These are phyloP conservation scores for Mycena vitilis DNA, from an alignment of 768 basidiomycete genomes.

Conservation along the genomic window DNA sequence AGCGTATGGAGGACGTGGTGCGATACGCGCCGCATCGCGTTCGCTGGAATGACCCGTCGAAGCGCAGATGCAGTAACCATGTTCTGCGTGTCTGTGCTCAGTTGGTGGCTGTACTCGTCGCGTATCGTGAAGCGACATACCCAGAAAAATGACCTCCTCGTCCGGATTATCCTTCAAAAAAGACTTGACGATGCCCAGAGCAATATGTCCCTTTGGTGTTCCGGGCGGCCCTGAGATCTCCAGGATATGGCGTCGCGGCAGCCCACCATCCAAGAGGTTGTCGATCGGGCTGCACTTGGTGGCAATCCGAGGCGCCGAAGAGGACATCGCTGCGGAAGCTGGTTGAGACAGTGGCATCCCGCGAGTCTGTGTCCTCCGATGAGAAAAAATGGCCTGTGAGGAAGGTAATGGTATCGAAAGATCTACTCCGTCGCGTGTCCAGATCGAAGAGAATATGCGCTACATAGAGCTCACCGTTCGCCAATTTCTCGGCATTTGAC, in stretches of 20 bases:
- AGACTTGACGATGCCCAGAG: conserved; percentile 59
- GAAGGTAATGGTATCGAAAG: conserved; percentile 59
- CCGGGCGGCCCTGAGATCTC: conserved; percentile 86
- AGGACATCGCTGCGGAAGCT: conserved; percentile 58
- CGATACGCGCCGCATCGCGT: conserved; percentile 46
- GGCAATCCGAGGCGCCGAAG: conserved; percentile 44
- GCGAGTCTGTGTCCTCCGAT: conserved; percentile 48
- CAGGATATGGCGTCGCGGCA: conserved; percentile 69
- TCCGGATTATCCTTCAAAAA: conserved; percentile 54
- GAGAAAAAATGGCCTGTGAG: conserved; percentile 59
- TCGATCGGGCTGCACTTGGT: conserved; percentile 66
- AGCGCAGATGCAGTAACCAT: conserved; percentile 52
- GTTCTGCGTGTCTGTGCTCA: conserved; percentile 58
- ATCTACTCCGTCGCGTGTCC: conserved; percentile 49
- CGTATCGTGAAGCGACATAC: conserved; percentile 51
- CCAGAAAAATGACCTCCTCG: conserved; percentile 72
- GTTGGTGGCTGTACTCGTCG: conserved; percentile 1
- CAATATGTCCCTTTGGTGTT: conserved; percentile 69
- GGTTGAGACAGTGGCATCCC: conserved; percentile 63
- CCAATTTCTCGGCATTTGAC: conserved; percentile 57
- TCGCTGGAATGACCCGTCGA: conserved; percentile 40
- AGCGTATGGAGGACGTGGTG: conserved; percentile 59
- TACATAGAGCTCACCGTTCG: conserved; percentile 53
- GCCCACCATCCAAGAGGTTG: conserved; percentile 70
- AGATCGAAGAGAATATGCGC: not conserved